Evolutionary conservation across 257 asterid genomes (phyloP).

Genomic region (Knoxia roxburghii): DNA sequence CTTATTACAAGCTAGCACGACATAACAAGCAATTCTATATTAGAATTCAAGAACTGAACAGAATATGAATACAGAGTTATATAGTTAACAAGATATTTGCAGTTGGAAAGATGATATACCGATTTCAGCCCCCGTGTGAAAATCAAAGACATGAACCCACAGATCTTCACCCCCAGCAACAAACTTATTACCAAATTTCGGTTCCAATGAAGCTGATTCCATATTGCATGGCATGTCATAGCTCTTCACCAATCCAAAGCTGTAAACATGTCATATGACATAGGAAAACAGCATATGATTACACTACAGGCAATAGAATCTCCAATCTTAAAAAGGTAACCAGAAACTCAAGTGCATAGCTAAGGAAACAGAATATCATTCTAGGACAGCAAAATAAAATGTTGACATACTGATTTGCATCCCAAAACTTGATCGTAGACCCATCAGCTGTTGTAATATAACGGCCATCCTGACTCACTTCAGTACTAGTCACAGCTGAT

Average conservation of each 20-base stretch:
- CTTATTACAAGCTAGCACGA: slow-evolving; percentile 80
- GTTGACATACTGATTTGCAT: slow-evolving; percentile 79
- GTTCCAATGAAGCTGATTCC: slow-evolving; percentile 94
- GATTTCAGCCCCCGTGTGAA: slow-evolving; percentile 74
- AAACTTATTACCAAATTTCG: slow-evolving; percentile 78
- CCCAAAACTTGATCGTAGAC: slow-evolving; percentile 85
- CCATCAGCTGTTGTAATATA: slow-evolving; percentile 96
- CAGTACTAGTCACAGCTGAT: slow-evolving; percentile 85
- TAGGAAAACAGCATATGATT: neutral
- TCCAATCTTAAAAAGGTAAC: neutral
- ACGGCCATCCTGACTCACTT: slow-evolving; percentile 95
- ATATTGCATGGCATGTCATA: slow-evolving; percentile 78
- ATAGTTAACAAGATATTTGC: neutral
- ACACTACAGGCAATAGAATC: too few species aligned
- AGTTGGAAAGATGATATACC: slow-evolving; percentile 33
- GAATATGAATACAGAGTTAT: neutral
- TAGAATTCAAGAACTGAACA: neutral
- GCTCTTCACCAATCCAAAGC: slow-evolving; percentile 86
- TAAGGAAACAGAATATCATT: neutral
- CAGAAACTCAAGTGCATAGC: neutral
- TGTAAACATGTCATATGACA: slow-evolving; percentile 23
- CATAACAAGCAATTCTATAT: neutral
- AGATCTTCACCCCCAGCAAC: slow-evolving; percentile 96
- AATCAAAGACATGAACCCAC: slow-evolving; percentile 93
- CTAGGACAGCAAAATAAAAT: slow-evolving; percentile 5